Evolutionary conservation across 2,329 filamentous ascomycete genomes (phyloP).

Genomic region (Cladosporium sp.): DNA sequence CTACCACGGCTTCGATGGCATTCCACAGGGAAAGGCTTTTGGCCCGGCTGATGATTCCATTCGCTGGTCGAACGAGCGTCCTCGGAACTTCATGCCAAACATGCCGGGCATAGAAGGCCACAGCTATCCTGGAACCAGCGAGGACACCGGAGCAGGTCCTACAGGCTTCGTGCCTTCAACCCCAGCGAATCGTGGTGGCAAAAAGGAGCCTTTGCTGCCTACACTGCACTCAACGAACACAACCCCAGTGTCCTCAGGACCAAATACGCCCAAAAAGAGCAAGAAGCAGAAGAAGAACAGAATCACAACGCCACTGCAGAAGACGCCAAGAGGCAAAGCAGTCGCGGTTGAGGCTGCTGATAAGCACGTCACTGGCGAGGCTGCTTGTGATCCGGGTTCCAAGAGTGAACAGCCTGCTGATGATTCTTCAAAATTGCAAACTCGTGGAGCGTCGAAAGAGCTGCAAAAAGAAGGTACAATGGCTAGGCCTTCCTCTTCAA

Average conservation of each 20-base stretch:
- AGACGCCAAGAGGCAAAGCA: too few species aligned
- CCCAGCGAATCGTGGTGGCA: background rate
- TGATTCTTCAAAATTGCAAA: too few species aligned
- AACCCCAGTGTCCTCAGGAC: conserved; percentile 18
- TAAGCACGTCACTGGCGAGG: too few species aligned
- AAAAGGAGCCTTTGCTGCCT: background rate
- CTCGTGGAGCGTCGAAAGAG: too few species aligned
- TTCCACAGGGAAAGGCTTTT: background rate
- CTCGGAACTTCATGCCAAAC: background rate
- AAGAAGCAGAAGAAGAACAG: conserved; percentile 16
- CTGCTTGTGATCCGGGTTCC: too few species aligned
- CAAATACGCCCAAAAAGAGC: conserved; percentile 18
- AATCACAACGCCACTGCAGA: background rate
- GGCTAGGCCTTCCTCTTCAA: too few species aligned
- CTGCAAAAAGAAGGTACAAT: too few species aligned
- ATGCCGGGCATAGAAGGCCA: background rate
- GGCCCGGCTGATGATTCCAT: background rate
- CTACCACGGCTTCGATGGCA: background rate
- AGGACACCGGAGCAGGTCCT: background rate
- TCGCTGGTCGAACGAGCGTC: background rate
- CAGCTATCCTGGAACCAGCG: background rate
- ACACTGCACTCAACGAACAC: conserved; percentile 13
- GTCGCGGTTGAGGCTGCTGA: too few species aligned
- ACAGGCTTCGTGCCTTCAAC: background rate
- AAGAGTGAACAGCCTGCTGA: too few species aligned